Evolutionary conservation across 164 flowering plant species (phyloP), one percentile per base, ranked within the genome.

Genomic region (Magnolia kwangsiensis): DNA sequence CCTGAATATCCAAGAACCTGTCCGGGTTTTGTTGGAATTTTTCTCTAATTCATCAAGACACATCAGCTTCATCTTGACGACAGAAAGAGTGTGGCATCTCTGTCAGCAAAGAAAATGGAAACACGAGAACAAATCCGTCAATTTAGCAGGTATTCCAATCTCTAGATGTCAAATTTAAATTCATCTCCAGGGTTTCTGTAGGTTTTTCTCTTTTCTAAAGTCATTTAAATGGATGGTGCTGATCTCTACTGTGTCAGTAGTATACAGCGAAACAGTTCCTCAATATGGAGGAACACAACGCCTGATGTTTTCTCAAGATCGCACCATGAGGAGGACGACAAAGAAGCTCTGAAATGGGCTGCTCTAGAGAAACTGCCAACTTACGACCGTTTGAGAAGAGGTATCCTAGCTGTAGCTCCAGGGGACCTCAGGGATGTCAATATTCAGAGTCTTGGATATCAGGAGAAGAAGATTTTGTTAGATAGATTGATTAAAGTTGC

Each of bases 401-500:
- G 79, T 18, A 76, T 73, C 18, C 71, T 68, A 14, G 20, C 51
- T 20, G 76, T 68, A 27, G 11, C 16, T 19, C 50, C 27, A 21
- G 67, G 79, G n/a, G 72, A 73, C 11, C 89, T 84, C 71, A 87
- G 79, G 72, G 93, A 90, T 71, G 90, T 95, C 27, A 96, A 95
- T 78, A 94, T 95, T 10, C 74, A 86, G 50, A 89, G 83, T 14
- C 88, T 95, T 8, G 94, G 84, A 23, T 24, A 84, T 20, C 81
- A 84, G 21, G 96, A 93, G 5, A 71, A 88, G 50, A 90, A 89
- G 67, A 78, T 86, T 16, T 90, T 95, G 83, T 87, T 95, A 29
- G 98, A 95, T 37, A 80, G 85, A 69, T 37, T 95, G 7, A 87
- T 95, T 29, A 90, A 75, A 83, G 92, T 89, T 74, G 91, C 98